These are phyloP conservation scores for Pigoraptor vietnamica DNA, from an alignment of 78 protist species.

Conservation along the genomic window DNA sequence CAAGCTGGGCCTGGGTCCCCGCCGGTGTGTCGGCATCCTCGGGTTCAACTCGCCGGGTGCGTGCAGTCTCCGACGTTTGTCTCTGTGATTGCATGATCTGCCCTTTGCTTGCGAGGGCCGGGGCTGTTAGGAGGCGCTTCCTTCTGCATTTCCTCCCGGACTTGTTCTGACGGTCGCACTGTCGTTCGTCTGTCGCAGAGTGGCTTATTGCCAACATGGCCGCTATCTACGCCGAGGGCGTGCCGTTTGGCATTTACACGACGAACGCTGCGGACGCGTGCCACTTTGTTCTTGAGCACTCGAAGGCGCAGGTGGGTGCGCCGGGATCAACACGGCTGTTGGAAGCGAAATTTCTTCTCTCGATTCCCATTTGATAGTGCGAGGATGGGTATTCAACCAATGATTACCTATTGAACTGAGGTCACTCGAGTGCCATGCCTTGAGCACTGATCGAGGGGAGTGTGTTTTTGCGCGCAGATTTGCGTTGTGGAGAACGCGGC, in stretches of 20 bases:
- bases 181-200: background rate
- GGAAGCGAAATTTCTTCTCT: background rate
- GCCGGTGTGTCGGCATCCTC: slow-evolving; percentile 46
- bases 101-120: background rate
- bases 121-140: too few species aligned
- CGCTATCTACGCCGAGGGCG: background rate
- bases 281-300: background rate
- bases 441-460: too few species aligned
- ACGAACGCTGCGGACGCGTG: background rate
- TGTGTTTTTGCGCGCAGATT: too few species aligned
- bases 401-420: too few species aligned
- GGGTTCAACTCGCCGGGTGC: slow-evolving; percentile 75
- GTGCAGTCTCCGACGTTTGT: background rate
- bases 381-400: too few species aligned
- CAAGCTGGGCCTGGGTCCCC: slow-evolving; percentile 33
- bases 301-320: background rate
- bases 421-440: too few species aligned
- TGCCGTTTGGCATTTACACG: background rate
- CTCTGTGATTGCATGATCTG: background rate
- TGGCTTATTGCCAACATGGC: background rate
- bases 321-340: background rate
- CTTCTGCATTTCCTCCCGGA: too few species aligned
- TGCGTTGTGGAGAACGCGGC: background rate
- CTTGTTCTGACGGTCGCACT: too few species aligned
- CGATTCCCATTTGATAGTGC: background rate